A percentile compares a stretch with the other conserved stretches of the same genome.
Conservation (phyloP, 2,329 filamentous ascomycete genomes). For the Pseudocercospora pini-densiflorae region DNA sequence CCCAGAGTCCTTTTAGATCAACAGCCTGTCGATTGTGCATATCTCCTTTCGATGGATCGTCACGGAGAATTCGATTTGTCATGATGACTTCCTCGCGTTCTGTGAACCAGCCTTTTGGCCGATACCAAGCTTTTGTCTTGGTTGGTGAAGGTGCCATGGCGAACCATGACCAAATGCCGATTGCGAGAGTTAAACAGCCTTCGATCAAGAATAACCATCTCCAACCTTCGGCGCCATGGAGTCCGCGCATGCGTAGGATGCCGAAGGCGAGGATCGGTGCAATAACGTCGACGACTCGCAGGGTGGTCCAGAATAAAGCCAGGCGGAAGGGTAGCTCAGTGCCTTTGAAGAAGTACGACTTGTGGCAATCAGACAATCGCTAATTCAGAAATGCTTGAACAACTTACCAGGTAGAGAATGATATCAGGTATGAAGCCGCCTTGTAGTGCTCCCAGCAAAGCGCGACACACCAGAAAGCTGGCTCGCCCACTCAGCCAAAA, state of each 20-base stretch:
- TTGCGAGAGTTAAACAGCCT: slow-evolving; percentile 55
- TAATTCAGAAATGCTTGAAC: too few species aligned
- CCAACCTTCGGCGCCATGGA: slow-evolving; percentile 49
- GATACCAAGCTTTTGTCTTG: slow-evolving; percentile 37
- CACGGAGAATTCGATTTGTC: slow-evolving; percentile 64
- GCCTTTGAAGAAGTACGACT: slow-evolving; percentile 14
- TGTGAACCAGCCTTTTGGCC: slow-evolving; percentile 56
- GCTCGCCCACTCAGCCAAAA: slow-evolving; percentile 33
- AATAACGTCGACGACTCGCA: slow-evolving; percentile 32
- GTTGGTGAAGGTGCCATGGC: slow-evolving; percentile 11
- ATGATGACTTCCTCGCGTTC: slow-evolving; percentile 69
- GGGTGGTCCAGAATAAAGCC: slow-evolving; percentile 28
- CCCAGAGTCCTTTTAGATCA: slow-evolving; percentile 45
- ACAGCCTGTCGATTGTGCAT: slow-evolving; percentile 64
- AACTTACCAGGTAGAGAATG: slow-evolving; percentile 4
- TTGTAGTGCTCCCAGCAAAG: slow-evolving; percentile 45
- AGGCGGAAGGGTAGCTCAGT: slow-evolving; percentile 14
- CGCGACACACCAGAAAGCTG: slow-evolving; percentile 42
- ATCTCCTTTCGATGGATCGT: slow-evolving; percentile 58
- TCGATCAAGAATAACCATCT: slow-evolving; percentile 59
- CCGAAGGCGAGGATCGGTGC: slow-evolving; percentile 37
- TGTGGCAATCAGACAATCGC: too few species aligned
- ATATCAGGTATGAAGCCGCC: slow-evolving; percentile 51
- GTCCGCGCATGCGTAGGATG: slow-evolving; percentile 47
- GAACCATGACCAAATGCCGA: slow-evolving; percentile 53